A percentile compares a stretch with the other conserved stretches of the same genome.
These are phyloP conservation scores for Suhomyces sp. DNA, from an alignment of 805 yeast genomes.

Conservation along the genomic window DNA sequence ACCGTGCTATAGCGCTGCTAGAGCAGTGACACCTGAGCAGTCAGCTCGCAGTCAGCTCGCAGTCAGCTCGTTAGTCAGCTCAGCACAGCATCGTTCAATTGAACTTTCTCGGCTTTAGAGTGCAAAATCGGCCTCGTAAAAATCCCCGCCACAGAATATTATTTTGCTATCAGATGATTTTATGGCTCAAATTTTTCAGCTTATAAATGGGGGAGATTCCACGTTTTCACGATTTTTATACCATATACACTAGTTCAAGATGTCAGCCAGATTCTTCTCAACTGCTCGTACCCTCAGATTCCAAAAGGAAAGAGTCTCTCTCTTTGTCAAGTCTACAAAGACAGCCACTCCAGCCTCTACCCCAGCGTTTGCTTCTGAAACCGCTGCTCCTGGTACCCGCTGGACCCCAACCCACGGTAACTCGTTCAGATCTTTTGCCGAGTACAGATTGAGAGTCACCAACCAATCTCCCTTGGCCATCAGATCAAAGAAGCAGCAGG, in stretches of 20 bases:
- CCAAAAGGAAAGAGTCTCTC: conserved; percentile 28
- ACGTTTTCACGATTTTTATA: neutral
- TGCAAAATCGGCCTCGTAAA: neutral
- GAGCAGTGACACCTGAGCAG: neutral
- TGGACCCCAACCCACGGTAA: conserved; percentile 40
- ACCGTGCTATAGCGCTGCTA: neutral
- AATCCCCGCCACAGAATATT: conserved; percentile 1
- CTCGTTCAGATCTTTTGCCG: conserved; percentile 42
- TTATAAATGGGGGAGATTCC: conserved; percentile 1
- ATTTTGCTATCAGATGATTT: neutral
- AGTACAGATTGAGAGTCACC: conserved; percentile 40
- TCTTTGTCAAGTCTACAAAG: conserved; percentile 22
- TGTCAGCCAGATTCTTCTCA: conserved; percentile 20
- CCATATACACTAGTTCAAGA: neutral
- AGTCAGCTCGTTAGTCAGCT: no score
- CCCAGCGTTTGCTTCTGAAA: conserved; percentile 6
- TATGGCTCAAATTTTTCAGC: conserved; percentile 1
- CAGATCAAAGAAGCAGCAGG: conserved; percentile 14
- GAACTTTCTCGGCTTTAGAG: no score
- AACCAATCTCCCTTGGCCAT: conserved; percentile 41
- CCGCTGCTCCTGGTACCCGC: conserved; percentile 21
- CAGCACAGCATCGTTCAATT: no score
- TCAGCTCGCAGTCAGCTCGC: no score
- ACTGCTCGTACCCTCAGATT: conserved; percentile 19
- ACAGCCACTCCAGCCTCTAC: conserved; percentile 9